Evolutionary conservation across 2,329 filamentous ascomycete species (phyloP).

Genomic region (Chrysoporthe puriensis): DNA sequence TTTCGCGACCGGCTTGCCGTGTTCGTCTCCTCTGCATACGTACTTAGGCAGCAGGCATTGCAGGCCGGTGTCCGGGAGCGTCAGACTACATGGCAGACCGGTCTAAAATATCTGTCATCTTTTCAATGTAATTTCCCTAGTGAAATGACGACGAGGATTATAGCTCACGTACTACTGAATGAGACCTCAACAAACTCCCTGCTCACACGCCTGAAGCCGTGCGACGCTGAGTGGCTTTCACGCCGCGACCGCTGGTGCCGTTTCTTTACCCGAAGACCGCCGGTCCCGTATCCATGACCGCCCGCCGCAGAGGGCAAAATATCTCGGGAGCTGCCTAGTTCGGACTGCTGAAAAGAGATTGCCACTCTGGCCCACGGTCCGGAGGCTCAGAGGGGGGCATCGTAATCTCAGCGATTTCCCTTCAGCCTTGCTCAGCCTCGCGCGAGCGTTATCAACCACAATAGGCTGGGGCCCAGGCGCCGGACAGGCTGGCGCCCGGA

Average conservation of each 20-base stretch:
- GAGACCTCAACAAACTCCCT: not conserved
- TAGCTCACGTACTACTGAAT: not conserved
- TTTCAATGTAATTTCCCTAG: not conserved
- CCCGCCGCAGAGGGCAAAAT: not conserved
- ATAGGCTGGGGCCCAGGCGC: not conserved
- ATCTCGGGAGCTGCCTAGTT: not conserved
- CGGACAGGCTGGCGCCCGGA: not conserved
- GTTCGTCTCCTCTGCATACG: no score
- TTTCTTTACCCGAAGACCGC: no score
- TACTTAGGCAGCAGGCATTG: no score
- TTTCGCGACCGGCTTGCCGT: no score
- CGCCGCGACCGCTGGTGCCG: not conserved
- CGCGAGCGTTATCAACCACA: conserved; percentile 1
- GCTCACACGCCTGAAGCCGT: not conserved
- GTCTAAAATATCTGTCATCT: not conserved
- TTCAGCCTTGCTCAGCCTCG: conserved; percentile 12
- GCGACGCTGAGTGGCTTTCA: not conserved
- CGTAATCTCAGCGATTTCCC: not conserved
- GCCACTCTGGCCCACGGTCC: not conserved
- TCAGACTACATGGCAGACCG: no score
- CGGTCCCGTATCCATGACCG: not conserved
- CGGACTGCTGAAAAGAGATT: not conserved
- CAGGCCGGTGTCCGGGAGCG: no score
- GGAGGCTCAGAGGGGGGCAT: not conserved
- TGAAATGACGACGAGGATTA: not conserved